These are phyloP conservation scores for Schizothecium vesticola DNA, from an alignment of 495 filamentous ascomycete species.

Conservation along the genomic window DNA sequence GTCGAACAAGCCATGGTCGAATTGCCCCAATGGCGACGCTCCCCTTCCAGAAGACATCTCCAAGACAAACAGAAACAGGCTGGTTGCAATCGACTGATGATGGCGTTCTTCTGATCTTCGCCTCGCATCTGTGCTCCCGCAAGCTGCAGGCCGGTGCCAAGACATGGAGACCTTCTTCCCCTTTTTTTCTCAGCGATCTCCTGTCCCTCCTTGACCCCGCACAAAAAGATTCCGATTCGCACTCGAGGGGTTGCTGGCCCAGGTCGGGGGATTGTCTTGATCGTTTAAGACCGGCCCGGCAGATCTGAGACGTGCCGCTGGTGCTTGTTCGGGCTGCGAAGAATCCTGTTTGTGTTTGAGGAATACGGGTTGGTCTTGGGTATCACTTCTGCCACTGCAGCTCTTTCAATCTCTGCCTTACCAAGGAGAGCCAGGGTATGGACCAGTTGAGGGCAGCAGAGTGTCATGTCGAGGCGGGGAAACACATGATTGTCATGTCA, in stretches of 20 bases:
- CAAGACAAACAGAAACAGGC: background rate
- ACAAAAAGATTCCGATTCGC: background rate
- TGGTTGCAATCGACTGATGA: background rate
- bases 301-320: background rate
- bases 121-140: background rate
- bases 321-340: background rate
- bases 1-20: background rate
- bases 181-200: background rate
- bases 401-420: no score
- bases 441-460: background rate
- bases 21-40: background rate
- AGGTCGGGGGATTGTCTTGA: background rate
- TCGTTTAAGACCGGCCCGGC: background rate
- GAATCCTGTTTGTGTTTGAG: background rate
- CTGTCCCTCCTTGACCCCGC: background rate
- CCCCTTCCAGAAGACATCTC: background rate
- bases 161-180: background rate
- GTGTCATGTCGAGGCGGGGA: background rate
- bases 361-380: no score
- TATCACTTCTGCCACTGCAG: background rate
- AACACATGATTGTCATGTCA: background rate
- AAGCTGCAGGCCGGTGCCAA: no score
- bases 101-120: background rate
- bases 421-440: no score
- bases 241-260: background rate